Percentiles rank a stretch among this genome's conserved stretches.
Evolutionary conservation across 2,329 filamentous ascomycete genomes (phyloP).

Genomic region (Epichloe coenophiala): DNA sequence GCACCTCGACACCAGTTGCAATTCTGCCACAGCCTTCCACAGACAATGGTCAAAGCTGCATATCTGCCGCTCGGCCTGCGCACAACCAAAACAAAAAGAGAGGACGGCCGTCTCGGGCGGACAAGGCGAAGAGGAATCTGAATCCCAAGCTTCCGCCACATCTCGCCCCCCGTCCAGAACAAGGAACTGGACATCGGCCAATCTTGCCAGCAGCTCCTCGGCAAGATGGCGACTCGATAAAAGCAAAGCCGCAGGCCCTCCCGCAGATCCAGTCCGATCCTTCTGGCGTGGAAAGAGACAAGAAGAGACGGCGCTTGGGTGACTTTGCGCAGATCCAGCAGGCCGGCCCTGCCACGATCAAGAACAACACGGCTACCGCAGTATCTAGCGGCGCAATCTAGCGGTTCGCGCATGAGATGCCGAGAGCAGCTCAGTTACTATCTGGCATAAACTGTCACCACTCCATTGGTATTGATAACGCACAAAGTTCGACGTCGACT

Average conservation of each 20-base stretch:
- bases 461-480: not conserved
- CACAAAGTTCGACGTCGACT: not conserved
- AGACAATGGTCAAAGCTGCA: not conserved
- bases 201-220: constrained; percentile 7
- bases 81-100: constrained; percentile 23
- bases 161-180: constrained; percentile 18
- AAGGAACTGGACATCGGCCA: constrained; percentile 3
- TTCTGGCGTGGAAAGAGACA: not conserved
- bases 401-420: constrained; percentile 2
- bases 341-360: not conserved
- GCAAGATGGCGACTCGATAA: not conserved
- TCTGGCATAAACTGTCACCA: not conserved
- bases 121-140: constrained; percentile 22
- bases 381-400: constrained; percentile 5
- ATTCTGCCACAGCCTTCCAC: constrained; percentile 14
- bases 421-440: not conserved
- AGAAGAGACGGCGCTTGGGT: constrained; percentile 2
- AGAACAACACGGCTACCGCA: not conserved
- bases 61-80: not conserved
- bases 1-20: not conserved
- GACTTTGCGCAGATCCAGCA: not conserved
- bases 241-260: not conserved
- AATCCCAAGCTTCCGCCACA: constrained; percentile 20
- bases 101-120: constrained; percentile 31
- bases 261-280: not conserved